Conservation (phyloP, 1,284 basidiomycete genomes). For the Ceratorhiza oryzae-sativae region DNA sequence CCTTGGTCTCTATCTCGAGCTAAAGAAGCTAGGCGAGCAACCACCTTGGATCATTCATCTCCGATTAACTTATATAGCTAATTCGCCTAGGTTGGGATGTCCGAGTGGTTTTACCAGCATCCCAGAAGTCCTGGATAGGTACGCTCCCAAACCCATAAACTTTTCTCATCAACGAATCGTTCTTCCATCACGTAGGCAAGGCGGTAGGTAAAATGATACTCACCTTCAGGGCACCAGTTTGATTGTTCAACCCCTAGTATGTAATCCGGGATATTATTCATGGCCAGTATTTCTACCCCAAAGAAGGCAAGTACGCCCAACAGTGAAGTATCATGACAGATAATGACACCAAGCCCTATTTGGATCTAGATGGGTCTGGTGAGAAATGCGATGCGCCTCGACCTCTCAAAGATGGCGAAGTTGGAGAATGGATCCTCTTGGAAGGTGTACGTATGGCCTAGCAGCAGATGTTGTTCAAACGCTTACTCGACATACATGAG, state of each 20-base stretch:
- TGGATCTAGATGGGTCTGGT: conserved; percentile 67
- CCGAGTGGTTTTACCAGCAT: conserved; percentile 85
- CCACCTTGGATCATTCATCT: neutral
- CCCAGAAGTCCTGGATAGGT: conserved; percentile 93
- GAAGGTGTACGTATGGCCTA: conserved; percentile 67
- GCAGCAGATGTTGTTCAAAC: neutral
- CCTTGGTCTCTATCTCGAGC: conserved; percentile 74
- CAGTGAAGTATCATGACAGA: neutral
- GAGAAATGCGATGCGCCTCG: conserved; percentile 69
- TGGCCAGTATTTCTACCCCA: conserved; percentile 85
- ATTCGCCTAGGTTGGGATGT: conserved; percentile 75
- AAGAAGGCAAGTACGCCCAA: conserved; percentile 46
- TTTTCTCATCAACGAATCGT: neutral
- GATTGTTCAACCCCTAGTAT: neutral
- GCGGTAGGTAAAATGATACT: conserved; percentile 12
- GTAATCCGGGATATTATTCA: conserved; percentile 34
- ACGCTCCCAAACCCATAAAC: neutral
- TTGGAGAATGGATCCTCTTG: conserved; percentile 87
- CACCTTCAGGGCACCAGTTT: neutral
- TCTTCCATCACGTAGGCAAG: neutral
- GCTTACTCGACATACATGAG: neutral
- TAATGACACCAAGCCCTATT: neutral
- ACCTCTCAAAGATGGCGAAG: conserved; percentile 74
- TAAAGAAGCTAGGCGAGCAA: conserved; percentile 67
- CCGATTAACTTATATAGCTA: neutral